phyloP scores from a whole-genome alignment of 2,329 filamentous ascomycete genomes.

The Fusarium sarcochroum region DNA sequence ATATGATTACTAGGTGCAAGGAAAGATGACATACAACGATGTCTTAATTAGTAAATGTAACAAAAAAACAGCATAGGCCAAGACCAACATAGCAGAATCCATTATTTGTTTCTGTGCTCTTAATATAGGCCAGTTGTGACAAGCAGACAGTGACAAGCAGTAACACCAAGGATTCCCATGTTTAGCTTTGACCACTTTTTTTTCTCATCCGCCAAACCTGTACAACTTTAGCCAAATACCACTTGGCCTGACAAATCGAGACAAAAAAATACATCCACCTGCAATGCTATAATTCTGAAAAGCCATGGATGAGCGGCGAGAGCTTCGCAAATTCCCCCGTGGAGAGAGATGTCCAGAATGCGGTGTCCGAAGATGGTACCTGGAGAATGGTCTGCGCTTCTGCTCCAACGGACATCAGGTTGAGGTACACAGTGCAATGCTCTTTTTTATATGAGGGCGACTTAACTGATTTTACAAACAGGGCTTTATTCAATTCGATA shows the following conservation, averaged over 20 bases:
- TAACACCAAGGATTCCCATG: background rate
- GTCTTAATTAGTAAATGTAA: background rate
- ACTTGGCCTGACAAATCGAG: background rate
- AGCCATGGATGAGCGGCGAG: slow-evolving; percentile 58
- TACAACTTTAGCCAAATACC: background rate
- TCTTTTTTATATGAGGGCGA: background rate
- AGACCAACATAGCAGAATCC: background rate
- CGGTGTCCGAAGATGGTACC: slow-evolving; percentile 78
- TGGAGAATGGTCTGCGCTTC: slow-evolving; percentile 82
- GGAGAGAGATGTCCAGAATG: slow-evolving; percentile 74
- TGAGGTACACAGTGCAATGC: slow-evolving; percentile 64
- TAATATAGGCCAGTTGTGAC: background rate
- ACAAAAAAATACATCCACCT: background rate
- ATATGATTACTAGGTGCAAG: background rate
- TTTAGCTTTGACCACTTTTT: slow-evolving; percentile 31
- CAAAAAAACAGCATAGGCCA: background rate
- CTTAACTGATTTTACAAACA: slow-evolving; percentile 40
- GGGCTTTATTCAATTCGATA: slow-evolving; percentile 69
- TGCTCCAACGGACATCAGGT: slow-evolving; percentile 86
- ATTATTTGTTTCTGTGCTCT: background rate
- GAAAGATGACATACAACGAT: background rate
- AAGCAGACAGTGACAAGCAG: slow-evolving; percentile 15
- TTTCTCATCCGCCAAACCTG: slow-evolving; percentile 12
- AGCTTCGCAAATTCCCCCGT: slow-evolving; percentile 65
- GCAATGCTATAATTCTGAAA: slow-evolving; percentile 1